phyloP scores from a whole-genome alignment of 2,329 filamentous ascomycete species.

The Penicillium sp. region DNA sequence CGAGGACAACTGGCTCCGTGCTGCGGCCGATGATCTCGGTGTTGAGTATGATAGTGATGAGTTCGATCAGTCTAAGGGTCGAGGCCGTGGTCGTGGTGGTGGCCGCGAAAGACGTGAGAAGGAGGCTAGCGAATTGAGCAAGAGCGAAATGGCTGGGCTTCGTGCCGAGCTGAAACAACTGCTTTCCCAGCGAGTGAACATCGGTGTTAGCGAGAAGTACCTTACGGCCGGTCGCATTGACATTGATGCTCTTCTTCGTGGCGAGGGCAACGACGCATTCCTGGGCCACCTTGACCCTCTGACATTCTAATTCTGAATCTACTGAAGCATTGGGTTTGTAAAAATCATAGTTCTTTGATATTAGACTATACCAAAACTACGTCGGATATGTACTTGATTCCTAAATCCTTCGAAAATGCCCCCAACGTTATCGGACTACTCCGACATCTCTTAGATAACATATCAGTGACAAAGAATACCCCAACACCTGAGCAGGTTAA shows the following conservation, averaged over 20 bases:
- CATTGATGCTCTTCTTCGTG: slow-evolving; percentile 62
- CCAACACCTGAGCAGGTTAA: not conserved
- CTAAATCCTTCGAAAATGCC: not conserved
- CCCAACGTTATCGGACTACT: not conserved
- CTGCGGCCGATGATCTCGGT: slow-evolving; percentile 81
- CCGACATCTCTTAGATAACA: slow-evolving; percentile 3
- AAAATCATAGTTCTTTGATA: slow-evolving; percentile 5
- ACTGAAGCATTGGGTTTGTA: not conserved
- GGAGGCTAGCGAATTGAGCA: slow-evolving; percentile 58
- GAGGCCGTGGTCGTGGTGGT: slow-evolving; percentile 64
- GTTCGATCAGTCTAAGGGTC: slow-evolving; percentile 58
- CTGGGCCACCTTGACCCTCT: slow-evolving; percentile 50
- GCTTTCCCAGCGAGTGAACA: slow-evolving; percentile 65
- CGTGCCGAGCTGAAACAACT: slow-evolving; percentile 64
- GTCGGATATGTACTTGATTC: not conserved
- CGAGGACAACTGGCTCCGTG: slow-evolving; percentile 74
- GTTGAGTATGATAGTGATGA: slow-evolving; percentile 90
- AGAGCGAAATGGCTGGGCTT: slow-evolving; percentile 62
- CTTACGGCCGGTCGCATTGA: slow-evolving; percentile 77
- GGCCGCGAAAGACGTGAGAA: slow-evolving; percentile 67
- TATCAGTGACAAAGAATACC: slow-evolving; percentile 4
- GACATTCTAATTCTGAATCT: slow-evolving; percentile 23
- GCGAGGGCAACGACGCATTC: slow-evolving; percentile 56
- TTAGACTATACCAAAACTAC: slow-evolving; percentile 8
- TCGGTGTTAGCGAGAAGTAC: slow-evolving; percentile 80